These are phyloP conservation scores for Acrocalymma vagum DNA, from an alignment of 2,329 filamentous ascomycete genomes.

Conservation along the genomic window DNA sequence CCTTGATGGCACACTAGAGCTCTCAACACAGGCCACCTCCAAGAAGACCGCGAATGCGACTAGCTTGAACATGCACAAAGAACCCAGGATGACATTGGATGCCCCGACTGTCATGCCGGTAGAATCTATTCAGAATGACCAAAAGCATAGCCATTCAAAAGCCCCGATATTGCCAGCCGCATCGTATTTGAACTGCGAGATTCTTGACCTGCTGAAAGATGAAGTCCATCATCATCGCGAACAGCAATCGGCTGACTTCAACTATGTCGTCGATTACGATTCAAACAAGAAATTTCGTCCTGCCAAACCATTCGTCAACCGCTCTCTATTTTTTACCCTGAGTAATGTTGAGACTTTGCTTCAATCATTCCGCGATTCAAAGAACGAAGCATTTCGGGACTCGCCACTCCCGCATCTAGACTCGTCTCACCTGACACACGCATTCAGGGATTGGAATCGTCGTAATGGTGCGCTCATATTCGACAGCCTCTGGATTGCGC, in stretches of 20 bases:
- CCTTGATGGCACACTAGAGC: conserved; percentile 18
- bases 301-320: conserved; percentile 34
- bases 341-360: conserved; percentile 42
- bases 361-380: conserved; percentile 40
- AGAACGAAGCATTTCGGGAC: conserved; percentile 24
- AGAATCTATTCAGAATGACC: background rate
- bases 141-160: background rate
- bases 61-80: background rate
- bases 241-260: conserved; percentile 17
- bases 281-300: conserved; percentile 18
- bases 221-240: conserved; percentile 23
- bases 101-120: background rate
- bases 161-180: conserved; percentile 22
- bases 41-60: conserved; percentile 22
- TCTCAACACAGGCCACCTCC: conserved; percentile 24
- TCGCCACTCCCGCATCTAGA: conserved; percentile 47
- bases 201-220: conserved; percentile 40
- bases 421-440: conserved; percentile 33
- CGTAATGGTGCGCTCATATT: conserved; percentile 46
- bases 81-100: background rate
- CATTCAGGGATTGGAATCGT: conserved; percentile 43
- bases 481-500: conserved; percentile 43
- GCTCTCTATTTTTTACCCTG: conserved; percentile 44
- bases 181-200: conserved; percentile 34
- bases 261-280: conserved; percentile 28